Conservation (phyloP, 2,329 filamentous ascomycete species). For the Lasiodiplodia theobromae region DNA sequence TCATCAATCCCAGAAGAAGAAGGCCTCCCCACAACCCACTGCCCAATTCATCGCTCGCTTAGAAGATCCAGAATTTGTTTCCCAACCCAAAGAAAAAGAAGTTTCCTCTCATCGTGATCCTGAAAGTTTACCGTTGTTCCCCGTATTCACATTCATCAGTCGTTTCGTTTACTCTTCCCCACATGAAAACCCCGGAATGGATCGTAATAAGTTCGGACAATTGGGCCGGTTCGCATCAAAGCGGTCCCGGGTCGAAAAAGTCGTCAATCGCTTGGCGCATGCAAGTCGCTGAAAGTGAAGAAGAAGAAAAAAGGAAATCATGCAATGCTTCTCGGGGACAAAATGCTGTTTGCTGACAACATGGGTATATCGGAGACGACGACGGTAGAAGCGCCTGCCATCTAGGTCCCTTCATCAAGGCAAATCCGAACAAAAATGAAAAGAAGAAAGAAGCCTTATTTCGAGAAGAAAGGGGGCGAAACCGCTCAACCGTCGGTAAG, state of each 20-base stretch:
- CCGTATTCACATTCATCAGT: not conserved
- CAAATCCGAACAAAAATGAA: not conserved
- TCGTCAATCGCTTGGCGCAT: not conserved
- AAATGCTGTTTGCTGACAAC: not conserved
- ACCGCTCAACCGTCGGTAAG: slow-evolving; percentile 12
- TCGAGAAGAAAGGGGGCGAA: not conserved
- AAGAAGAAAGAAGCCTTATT: not conserved
- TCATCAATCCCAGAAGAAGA: no score
- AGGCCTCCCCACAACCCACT: no score
- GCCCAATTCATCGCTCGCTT: not conserved
- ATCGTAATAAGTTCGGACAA: not conserved
- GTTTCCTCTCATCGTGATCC: not conserved
- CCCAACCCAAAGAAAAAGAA: not conserved
- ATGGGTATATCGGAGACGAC: not conserved
- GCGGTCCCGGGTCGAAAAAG: not conserved
- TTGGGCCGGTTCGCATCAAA: not conserved
- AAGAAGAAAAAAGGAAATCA: not conserved
- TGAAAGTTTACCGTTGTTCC: not conserved
- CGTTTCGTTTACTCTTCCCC: not conserved
- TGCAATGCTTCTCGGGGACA: not conserved
- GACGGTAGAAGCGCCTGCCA: not conserved
- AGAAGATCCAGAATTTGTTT: not conserved
- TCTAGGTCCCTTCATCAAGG: no score
- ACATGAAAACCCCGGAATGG: not conserved
- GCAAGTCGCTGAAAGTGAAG: not conserved